phyloP scores from a whole-genome alignment of 2,329 filamentous ascomycete species.

The Atkinsonella texensis region DNA sequence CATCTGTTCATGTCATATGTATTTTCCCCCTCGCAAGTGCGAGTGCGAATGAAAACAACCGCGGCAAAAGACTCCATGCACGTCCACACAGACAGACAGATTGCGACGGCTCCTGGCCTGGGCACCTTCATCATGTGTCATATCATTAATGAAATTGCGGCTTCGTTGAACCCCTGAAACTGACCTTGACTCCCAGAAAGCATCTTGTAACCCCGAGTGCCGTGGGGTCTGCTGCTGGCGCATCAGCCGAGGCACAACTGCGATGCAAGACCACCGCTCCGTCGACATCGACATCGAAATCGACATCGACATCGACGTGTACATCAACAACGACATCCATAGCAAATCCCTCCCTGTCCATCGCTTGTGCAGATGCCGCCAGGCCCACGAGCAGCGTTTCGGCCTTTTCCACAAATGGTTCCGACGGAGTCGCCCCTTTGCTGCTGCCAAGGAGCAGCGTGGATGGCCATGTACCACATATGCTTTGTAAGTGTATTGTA shows the following conservation, averaged over 20 bases:
- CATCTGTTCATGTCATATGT: background rate
- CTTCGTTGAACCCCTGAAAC: constrained; percentile 3
- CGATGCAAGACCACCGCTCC: constrained; percentile 7
- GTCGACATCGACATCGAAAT: background rate
- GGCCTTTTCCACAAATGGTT: constrained; percentile 16
- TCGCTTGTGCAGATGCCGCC: constrained; percentile 20
- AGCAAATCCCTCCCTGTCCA: constrained; percentile 9
- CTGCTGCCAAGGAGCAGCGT: constrained; percentile 9
- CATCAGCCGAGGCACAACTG: constrained; percentile 28
- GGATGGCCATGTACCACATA: constrained; percentile 34
- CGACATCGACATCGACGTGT: background rate
- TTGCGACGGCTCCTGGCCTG: background rate
- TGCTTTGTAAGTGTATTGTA: constrained; percentile 32
- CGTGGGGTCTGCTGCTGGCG: constrained; percentile 18
- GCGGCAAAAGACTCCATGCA: background rate
- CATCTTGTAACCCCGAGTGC: constrained; percentile 28
- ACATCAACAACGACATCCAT: background rate
- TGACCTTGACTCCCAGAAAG: constrained; percentile 26
- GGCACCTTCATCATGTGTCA: background rate
- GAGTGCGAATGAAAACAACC: background rate
- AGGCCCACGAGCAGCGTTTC: constrained; percentile 25
- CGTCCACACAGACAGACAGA: background rate
- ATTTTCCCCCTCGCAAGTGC: background rate
- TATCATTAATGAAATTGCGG: background rate
- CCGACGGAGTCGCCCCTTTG: background rate